A percentile compares a stretch with the other conserved stretches of the same genome.
phyloP scores from a whole-genome alignment of 352 stramenopile species.

The Phytophthora colocasiae region DNA sequence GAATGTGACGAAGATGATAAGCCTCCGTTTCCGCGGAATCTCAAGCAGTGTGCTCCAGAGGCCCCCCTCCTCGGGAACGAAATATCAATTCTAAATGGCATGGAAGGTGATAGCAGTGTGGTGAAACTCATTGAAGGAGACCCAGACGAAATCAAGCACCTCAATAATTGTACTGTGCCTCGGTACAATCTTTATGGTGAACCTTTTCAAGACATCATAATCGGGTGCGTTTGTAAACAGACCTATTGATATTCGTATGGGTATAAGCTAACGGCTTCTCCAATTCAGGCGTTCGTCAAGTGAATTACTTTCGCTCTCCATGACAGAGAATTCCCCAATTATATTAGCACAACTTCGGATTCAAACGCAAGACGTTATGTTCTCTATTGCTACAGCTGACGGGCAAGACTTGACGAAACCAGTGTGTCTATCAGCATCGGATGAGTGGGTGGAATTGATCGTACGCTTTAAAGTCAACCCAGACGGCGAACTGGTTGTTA shows the following conservation, averaged over 20 bases:
- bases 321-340: neutral
- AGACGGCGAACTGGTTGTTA: slow-evolving; percentile 30
- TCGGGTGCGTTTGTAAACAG: slow-evolving; percentile 48
- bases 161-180: slow-evolving; percentile 63
- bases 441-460: slow-evolving; percentile 63
- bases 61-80: slow-evolving; percentile 43
- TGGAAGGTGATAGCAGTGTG: slow-evolving; percentile 39
- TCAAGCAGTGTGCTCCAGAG: slow-evolving; percentile 62
- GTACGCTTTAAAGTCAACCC: slow-evolving; percentile 37
- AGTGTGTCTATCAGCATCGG: slow-evolving; percentile 46
- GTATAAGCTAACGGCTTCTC: neutral
- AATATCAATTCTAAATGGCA: slow-evolving; percentile 18
- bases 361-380: slow-evolving; percentile 49
- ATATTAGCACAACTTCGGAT: slow-evolving; percentile 45
- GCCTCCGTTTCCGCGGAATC: slow-evolving; percentile 47
- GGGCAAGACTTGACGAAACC: slow-evolving; percentile 45
- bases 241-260: neutral
- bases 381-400: slow-evolving; percentile 37
- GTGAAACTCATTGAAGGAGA: slow-evolving; percentile 34
- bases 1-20: slow-evolving; percentile 18
- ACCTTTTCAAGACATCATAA: slow-evolving; percentile 41
- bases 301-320: slow-evolving; percentile 26
- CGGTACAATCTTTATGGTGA: slow-evolving; percentile 52
- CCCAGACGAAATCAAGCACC: slow-evolving; percentile 55
- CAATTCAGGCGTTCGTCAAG: slow-evolving; percentile 28